Base-by-base conservation (phyloP, 2,329 filamentous ascomycete genomes). In the Xylariomycetidae sp. region DNA sequence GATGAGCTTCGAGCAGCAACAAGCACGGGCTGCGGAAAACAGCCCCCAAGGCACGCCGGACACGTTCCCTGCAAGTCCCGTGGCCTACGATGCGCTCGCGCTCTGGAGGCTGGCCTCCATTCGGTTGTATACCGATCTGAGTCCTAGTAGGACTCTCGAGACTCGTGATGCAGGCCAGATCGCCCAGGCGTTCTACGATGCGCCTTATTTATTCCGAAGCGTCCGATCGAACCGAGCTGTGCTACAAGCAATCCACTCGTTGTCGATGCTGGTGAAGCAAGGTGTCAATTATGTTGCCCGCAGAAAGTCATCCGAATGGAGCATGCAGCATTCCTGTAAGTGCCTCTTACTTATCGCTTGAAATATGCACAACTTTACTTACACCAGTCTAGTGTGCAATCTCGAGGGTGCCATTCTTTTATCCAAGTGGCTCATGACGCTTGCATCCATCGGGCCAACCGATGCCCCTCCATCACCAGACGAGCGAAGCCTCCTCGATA, bases 51-150 rank as follows among this genome's bases (percentile, higher is more conserved):
- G 54, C 28, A 60, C 64, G 20, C 63, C 67, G 28, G 74, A 77
- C 17, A 61, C 64, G 20, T 69, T 69, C 30, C 63, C 67, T 0
- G 72, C 74, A 18, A 77, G 78, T 0, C 74, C 78, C 0, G 66
- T 84, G n/a, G 71, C 76, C 0, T 82, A 79, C 53, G 82, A 81
- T 43, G 75, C 77, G 29, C 81, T 70, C 10, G 78, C 74, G 8
- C 62, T 78, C 31, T 65, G 73, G 47, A 72, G 73, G 33, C 61
- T 74, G 27, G 77, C 77, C 0, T 79, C 78, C 40, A 80, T 85
- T 32, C 66, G 80, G 8, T 62, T 83, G 3, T 78, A 83, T 44
- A 76, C 76, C 2, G 79, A 85, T 43, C 65, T 82, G 6, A 74
- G 71, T 19, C 72, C 79, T 1, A 73, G 74, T 38, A 67, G 78